Percentiles rank a stretch among this genome's conserved stretches.
phyloP scores from a whole-genome alignment of 1,284 basidiomycete species.

The Wallemia hederae region DNA sequence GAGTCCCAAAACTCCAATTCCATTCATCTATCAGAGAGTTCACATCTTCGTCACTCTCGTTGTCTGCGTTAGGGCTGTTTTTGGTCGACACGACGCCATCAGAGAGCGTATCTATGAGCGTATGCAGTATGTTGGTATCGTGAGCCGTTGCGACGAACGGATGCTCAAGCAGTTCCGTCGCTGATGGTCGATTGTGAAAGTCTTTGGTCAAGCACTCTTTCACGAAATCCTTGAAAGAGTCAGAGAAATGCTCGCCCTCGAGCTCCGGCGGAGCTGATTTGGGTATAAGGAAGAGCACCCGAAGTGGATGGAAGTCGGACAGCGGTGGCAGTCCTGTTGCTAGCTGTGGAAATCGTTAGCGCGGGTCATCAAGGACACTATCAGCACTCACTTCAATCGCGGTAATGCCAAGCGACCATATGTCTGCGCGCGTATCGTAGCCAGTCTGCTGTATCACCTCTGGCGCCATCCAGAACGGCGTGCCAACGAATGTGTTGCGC shows the following conservation, averaged over 20 bases:
- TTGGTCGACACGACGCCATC: neutral
- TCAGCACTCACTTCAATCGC: neutral
- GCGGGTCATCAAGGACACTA: neutral
- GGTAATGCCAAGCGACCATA: slow-evolving; percentile 20
- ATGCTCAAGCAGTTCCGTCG: slow-evolving; percentile 71
- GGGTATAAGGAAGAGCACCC: slow-evolving; percentile 41
- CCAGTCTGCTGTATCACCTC: slow-evolving; percentile 91
- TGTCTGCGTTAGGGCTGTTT: neutral
- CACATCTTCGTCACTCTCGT: slow-evolving; percentile 3
- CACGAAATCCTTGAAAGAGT: slow-evolving; percentile 78
- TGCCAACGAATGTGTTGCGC: slow-evolving; percentile 78
- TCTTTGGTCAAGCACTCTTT: slow-evolving; percentile 76
- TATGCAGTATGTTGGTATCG: slow-evolving; percentile 48
- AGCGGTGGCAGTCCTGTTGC: slow-evolving; percentile 20
- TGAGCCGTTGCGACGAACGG: slow-evolving; percentile 57
- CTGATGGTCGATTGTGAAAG: slow-evolving; percentile 50
- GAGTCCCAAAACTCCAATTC: slow-evolving; percentile 11
- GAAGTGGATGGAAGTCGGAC: slow-evolving; percentile 21
- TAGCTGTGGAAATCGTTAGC: slow-evolving; percentile 17
- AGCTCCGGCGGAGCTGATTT: slow-evolving; percentile 57
- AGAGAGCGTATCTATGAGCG: slow-evolving; percentile 37
- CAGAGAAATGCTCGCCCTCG: slow-evolving; percentile 45
- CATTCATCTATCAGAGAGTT: slow-evolving; percentile 8
- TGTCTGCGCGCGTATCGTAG: slow-evolving; percentile 19
- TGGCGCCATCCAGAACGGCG: slow-evolving; percentile 94